Evolutionary conservation across 2,329 filamentous ascomycete genomes (phyloP).

Genomic region (Chaetomium sp.): DNA sequence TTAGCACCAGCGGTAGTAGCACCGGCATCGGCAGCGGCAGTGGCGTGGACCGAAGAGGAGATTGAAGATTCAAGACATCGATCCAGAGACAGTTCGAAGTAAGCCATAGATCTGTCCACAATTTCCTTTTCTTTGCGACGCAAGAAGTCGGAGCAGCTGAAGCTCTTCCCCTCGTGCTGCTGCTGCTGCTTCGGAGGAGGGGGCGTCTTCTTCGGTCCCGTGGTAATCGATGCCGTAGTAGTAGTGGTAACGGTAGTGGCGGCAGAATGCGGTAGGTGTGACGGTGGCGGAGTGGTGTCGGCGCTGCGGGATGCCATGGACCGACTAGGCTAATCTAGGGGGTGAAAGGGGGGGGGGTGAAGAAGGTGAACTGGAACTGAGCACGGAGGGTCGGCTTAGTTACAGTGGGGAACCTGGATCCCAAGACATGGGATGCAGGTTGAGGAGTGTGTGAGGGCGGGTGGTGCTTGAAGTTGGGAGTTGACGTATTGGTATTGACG

Average conservation of each 20-base stretch:
- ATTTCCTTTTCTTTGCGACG: conserved; percentile 22
- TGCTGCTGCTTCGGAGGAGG: no score
- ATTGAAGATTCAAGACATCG: conserved; percentile 21
- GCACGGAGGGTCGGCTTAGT: background rate
- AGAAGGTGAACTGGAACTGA: background rate
- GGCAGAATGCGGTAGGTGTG: background rate
- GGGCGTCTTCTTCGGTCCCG: no score
- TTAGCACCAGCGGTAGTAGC: background rate
- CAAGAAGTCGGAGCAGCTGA: conserved; percentile 16
- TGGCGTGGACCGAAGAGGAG: conserved; percentile 5
- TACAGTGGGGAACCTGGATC: conserved; percentile 17
- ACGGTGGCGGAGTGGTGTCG: conserved; percentile 16
- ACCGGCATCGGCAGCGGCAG: background rate
- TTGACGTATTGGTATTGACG: background rate
- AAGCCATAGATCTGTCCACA: conserved; percentile 24
- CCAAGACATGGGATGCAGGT: conserved; percentile 22
- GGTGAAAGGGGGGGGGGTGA: background rate
- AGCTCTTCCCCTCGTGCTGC: no score
- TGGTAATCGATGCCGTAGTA: no score
- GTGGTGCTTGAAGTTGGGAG: background rate
- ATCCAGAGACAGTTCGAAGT: conserved; percentile 16
- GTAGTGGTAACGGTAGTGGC: background rate
- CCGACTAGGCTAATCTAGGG: conserved; percentile 7
- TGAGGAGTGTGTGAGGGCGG: background rate
- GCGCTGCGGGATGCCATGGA: conserved; percentile 23